Evolutionary conservation across 805 yeast genomes (phyloP), one percentile per base, ranked within the genome.

Genomic region (Candida tammaniensis): DNA sequence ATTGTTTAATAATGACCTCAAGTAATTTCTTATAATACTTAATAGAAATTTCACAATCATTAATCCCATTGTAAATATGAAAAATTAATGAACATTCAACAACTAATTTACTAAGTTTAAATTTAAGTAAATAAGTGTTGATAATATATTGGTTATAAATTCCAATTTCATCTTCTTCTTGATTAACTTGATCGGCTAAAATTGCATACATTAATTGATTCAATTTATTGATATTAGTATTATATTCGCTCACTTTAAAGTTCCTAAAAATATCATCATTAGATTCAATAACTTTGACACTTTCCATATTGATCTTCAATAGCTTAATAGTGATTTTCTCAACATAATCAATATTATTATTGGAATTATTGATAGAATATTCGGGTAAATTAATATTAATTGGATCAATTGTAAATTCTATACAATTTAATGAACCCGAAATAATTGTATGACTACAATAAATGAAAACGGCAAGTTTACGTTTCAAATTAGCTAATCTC

Each of bases 371-470:
- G 11, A 6, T 7, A 7, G 38, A 15, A 12, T 28, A 33, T 7
- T 27, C 30, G 7, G 43, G 43, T 11, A 39, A 25, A 4, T 16
- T 17, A 4, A 36, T 18, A 23, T 36, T 35, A 17, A 31, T 22
- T 6, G 24, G 12, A 7, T 30, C 14, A 9, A 21, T 7, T n/a
- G 25, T 29, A 20, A 18, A 19, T 11, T 23, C 31, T 16, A 25
- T 34, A 31, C 30, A 16, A 17, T 31, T 39, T n/a, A 32, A 23
- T 5, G 37, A 28, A 10, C 44, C 44, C 30, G 12, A 30, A 17
- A 22, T 18, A n/a, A 30, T 13, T 6, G 39, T 21, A 33, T 31
- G 25, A 1, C 22, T 15, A 2, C 26, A 28, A 13, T 28, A 34
- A 8, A 40, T 19, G 20, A 12, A 31, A 16, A 29, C 27, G 1